Evolutionary conservation across 768 basidiomycete genomes (phyloP), one percentile per base, ranked within the genome.

Genomic region (Saitozyma sp.): DNA sequence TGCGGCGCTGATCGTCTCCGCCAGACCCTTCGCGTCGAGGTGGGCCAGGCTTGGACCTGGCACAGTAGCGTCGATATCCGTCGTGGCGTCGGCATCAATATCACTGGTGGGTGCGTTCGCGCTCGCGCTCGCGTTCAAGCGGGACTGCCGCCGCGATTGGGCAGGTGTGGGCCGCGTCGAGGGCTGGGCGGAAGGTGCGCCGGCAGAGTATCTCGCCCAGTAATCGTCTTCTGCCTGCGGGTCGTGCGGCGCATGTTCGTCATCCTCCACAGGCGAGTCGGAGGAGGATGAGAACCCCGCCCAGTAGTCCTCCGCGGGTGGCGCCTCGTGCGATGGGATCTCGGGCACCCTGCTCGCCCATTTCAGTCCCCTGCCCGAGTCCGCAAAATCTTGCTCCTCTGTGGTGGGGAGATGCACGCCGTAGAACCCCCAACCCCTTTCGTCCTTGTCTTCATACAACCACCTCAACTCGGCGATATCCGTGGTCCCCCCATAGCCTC

Each of bases 191-290:
- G 46, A 54, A 13, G 56, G 62, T 13, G 39, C 45, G 14, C 38
- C 50, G 5, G 57, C 62, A 16, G 42, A 49, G 51, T 71, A 71
- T 39, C 60, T 60, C 6, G 66, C 59, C 69, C 69, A 70, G 56
- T 70, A 70, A 29, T 66, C 65, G 50, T 61, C 45, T 17, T 46
- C 59, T 42, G 51, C 59, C 42, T 51, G n/a, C 41, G 52, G 43
- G 7, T 56, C 61, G n/a, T 48, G 52, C 45, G 53, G 41, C 38
- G 56, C 20, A 17, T 7, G 29, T n/a, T 41, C n/a, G 29, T 11
- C 57, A 14, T 46, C 54, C n/a, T 17, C 45, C n/a, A 17, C 45
- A 13, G 11, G 13, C 45, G 45, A 46, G 45, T 46, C 13, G n/a
- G 13, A 11, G 45, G 11, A 11, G 45, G 13, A 13, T 9, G 55